phyloP scores from a whole-genome alignment of 257 asterid species.

The Nicotiana otophora region DNA sequence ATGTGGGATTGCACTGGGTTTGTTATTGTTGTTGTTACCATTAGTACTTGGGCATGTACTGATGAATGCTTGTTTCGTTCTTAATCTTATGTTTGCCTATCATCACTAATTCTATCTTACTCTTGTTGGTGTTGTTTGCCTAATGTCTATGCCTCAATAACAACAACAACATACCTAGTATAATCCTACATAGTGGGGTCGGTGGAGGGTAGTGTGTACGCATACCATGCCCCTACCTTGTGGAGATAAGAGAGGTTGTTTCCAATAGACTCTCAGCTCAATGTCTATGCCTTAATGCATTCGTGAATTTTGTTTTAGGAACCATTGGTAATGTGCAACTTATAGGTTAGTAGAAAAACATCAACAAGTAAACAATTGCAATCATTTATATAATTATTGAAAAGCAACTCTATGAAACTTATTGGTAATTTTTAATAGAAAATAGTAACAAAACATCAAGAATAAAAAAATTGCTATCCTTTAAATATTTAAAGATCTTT shows the following conservation, averaged over 20 bases:
- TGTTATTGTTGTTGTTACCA: neutral
- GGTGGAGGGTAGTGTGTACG: too few relatives aligned
- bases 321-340: neutral
- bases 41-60: neutral
- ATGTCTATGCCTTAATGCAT: conserved; percentile 1
- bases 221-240: too few relatives aligned
- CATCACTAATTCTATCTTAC: neutral
- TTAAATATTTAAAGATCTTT: neutral
- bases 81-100: neutral
- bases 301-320: neutral
- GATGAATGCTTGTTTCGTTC: neutral
- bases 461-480: neutral
- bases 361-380: neutral
- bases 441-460: neutral
- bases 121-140: neutral
- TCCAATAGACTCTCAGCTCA: too few relatives aligned
- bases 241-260: too few relatives aligned
- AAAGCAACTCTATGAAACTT: neutral
- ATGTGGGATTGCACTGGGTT: too few relatives aligned
- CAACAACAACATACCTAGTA: too few relatives aligned
- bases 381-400: neutral
- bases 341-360: neutral
- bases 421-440: neutral
- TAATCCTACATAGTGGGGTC: too few relatives aligned
- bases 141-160: neutral